Percentiles rank a stretch among this genome's conserved stretches.
phyloP scores from a whole-genome alignment of 1,139 yeast species.

The Yamadazyma songkhlaensis region DNA sequence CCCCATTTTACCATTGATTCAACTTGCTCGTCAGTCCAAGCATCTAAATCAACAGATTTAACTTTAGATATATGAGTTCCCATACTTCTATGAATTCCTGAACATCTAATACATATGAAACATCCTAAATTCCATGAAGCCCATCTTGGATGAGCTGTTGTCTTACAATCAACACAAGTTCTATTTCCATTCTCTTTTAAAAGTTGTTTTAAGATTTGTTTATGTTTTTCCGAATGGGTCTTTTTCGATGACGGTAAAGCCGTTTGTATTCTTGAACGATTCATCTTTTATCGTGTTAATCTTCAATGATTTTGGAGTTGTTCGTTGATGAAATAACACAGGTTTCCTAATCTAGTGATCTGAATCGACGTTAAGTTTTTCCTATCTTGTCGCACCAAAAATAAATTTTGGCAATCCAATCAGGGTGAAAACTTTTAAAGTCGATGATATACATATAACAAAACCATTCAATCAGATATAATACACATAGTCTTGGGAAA shows the following conservation, averaged over 20 bases:
- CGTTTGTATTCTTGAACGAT: constrained; percentile 5
- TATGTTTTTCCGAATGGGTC: constrained; percentile 52
- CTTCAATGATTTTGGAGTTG: not conserved
- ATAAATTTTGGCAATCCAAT: too few relatives aligned
- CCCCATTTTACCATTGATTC: constrained; percentile 86
- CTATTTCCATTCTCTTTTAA: constrained; percentile 75
- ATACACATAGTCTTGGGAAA: too few relatives aligned
- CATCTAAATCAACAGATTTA: constrained; percentile 88
- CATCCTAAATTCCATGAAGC: constrained; percentile 96
- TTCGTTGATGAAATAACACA: too few relatives aligned
- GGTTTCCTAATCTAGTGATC: too few relatives aligned
- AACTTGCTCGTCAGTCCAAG: constrained; percentile 95
- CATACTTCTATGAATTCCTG: constrained; percentile 93
- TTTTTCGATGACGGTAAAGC: constrained; percentile 42
- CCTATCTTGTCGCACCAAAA: too few relatives aligned
- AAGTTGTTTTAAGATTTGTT: constrained; percentile 67
- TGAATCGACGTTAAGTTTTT: too few relatives aligned
- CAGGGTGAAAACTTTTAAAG: too few relatives aligned
- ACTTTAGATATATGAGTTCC: constrained; percentile 91
- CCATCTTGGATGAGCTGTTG: constrained; percentile 92
- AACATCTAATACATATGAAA: constrained; percentile 85
- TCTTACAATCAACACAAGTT: constrained; percentile 88
- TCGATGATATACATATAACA: too few relatives aligned
- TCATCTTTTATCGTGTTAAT: constrained; percentile 2
- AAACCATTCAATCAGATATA: too few relatives aligned